A percentile compares a stretch with the other conserved stretches of the same genome.
phyloP scores from a whole-genome alignment of 2,329 filamentous ascomycete genomes.

The Phyllosticta capitalensis region DNA sequence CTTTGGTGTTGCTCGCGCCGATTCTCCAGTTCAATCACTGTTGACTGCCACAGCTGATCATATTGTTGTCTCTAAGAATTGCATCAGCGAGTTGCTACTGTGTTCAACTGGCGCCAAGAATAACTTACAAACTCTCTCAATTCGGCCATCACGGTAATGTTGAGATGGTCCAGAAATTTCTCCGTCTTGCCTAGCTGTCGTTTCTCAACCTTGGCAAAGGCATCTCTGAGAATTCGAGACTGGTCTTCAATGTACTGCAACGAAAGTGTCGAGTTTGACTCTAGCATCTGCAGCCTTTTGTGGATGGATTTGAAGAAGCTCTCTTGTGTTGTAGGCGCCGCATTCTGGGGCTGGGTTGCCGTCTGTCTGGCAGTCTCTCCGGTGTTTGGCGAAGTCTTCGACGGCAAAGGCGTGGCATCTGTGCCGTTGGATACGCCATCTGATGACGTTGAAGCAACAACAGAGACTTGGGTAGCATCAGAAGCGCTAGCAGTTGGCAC shows the following conservation, averaged over 20 bases:
- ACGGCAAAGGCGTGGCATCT: slow-evolving; percentile 11
- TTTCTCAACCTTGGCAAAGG: slow-evolving; percentile 77
- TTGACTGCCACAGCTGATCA: slow-evolving; percentile 94
- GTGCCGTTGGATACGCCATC: slow-evolving; percentile 11
- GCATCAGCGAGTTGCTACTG: background rate
- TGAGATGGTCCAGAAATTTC: slow-evolving; percentile 73
- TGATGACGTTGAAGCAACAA: background rate
- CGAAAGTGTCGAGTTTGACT: slow-evolving; percentile 85
- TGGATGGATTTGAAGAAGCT: slow-evolving; percentile 96
- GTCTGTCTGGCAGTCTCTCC: background rate
- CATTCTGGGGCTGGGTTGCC: slow-evolving; percentile 20
- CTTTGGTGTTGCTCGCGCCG: slow-evolving; percentile 76
- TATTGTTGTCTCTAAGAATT: slow-evolving; percentile 59
- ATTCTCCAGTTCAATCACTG: slow-evolving; percentile 79
- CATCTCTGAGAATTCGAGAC: slow-evolving; percentile 79
- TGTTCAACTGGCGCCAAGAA: background rate
- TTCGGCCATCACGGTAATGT: slow-evolving; percentile 75
- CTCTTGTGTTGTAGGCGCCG: slow-evolving; percentile 82
- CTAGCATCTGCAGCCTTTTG: slow-evolving; percentile 82
- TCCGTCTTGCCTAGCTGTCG: slow-evolving; percentile 77
- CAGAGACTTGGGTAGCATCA: background rate
- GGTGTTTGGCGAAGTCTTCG: background rate
- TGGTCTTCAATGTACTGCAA: slow-evolving; percentile 96
- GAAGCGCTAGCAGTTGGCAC: background rate
- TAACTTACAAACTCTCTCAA: slow-evolving; percentile 43